Evolutionary conservation across 2,329 filamentous ascomycete genomes (phyloP).

Genomic region (Aureobasidium namibiae): DNA sequence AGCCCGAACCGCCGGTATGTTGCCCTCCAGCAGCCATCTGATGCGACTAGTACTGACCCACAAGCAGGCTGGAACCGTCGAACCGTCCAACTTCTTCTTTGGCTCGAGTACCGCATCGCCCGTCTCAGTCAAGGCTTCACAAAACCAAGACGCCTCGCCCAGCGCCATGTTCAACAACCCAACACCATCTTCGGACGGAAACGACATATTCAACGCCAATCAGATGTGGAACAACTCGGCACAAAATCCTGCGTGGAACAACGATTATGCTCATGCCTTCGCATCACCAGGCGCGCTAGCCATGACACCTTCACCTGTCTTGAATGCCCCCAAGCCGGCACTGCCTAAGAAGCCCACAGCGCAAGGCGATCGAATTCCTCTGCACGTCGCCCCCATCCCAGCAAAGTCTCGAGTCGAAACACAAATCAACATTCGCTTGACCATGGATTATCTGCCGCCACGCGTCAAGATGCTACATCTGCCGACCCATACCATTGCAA

Average conservation of each 20-base stretch:
- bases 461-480: slow-evolving; percentile 76
- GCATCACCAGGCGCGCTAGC: slow-evolving; percentile 25
- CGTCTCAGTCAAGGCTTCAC: slow-evolving; percentile 14
- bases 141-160: slow-evolving; percentile 21
- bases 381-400: slow-evolving; percentile 30
- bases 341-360: slow-evolving; percentile 13
- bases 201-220: slow-evolving; percentile 24
- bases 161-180: slow-evolving; percentile 26
- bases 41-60: background rate
- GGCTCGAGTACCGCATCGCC: slow-evolving; percentile 15
- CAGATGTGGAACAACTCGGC: slow-evolving; percentile 20
- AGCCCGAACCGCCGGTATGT: slow-evolving; percentile 14
- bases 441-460: slow-evolving; percentile 63
- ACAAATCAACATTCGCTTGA: slow-evolving; percentile 82
- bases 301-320: slow-evolving; percentile 28
- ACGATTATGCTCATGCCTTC: slow-evolving; percentile 24
- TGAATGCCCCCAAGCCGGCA: slow-evolving; percentile 22
- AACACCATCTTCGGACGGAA: slow-evolving; percentile 29
- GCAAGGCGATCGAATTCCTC: slow-evolving; percentile 22
- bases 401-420: slow-evolving; percentile 89
- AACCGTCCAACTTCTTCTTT: slow-evolving; percentile 17
- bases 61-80: slow-evolving; percentile 15
- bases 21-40: background rate
- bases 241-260: slow-evolving; percentile 27
- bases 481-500: slow-evolving; percentile 84